phyloP scores from a whole-genome alignment of 352 stramenopile genomes.

The Phytopythium delawarense region DNA sequence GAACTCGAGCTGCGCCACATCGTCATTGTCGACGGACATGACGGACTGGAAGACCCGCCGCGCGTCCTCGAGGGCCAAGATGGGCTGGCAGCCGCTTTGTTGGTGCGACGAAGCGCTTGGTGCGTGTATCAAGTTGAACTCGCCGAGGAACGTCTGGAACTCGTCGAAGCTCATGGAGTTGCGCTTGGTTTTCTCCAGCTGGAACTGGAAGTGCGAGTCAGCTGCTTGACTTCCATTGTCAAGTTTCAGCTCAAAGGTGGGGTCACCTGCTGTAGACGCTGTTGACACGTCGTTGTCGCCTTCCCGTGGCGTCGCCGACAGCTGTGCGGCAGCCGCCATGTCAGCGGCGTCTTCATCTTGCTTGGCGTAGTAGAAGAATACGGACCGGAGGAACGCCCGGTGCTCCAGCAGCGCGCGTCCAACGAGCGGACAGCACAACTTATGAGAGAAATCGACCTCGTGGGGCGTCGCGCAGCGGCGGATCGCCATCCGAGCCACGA shows the following conservation, averaged over 20 bases:
- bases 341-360: slow-evolving; percentile 27
- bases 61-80: slow-evolving; percentile 19
- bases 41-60: slow-evolving; percentile 38
- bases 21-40: slow-evolving; percentile 51
- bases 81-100: not conserved
- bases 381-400: slow-evolving; percentile 39
- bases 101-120: not conserved
- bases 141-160: slow-evolving; percentile 34
- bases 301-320: not conserved
- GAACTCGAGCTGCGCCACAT: slow-evolving; percentile 51
- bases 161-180: slow-evolving; percentile 51
- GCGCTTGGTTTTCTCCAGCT: slow-evolving; percentile 48
- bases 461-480: slow-evolving; percentile 8
- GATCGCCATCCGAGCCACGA: slow-evolving; percentile 24
- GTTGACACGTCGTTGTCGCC: not conserved
- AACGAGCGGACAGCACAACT: slow-evolving; percentile 40
- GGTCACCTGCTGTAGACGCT: not conserved
- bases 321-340: not conserved
- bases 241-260: not conserved
- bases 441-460: slow-evolving; percentile 34
- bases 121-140: slow-evolving; percentile 22
- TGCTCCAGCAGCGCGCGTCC: slow-evolving; percentile 44
- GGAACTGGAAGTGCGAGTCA: slow-evolving; percentile 18
- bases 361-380: slow-evolving; percentile 60
- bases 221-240: not conserved